phyloP scores from a whole-genome alignment of 2,329 filamentous ascomycete species.

The Aureobasidium musti region DNA sequence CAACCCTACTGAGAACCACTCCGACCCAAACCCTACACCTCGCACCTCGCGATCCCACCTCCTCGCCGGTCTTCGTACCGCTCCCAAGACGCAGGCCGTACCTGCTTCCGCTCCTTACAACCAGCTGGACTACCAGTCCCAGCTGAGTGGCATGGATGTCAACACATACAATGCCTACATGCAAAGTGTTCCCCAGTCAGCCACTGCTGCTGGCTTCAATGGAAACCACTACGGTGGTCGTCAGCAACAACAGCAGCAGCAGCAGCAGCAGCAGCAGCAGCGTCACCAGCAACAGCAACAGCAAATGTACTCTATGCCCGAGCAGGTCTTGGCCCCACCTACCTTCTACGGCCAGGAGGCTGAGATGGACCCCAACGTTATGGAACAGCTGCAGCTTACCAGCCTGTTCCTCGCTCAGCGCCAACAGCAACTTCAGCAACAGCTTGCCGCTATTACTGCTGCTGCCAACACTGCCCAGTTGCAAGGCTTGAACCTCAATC shows the following conservation, averaged over 20 bases:
- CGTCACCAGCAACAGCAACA: conserved; percentile 50
- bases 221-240: conserved; percentile 48
- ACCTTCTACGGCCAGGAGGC: conserved; percentile 71
- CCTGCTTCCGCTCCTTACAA: conserved; percentile 65
- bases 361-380: conserved; percentile 80
- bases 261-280: conserved; percentile 37
- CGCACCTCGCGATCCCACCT: conserved; percentile 85
- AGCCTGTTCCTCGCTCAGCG: conserved; percentile 92
- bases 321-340: conserved; percentile 85
- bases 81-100: conserved; percentile 79
- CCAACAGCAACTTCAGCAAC: conserved; percentile 92
- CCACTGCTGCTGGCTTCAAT: conserved; percentile 55
- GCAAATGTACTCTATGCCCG: conserved; percentile 69
- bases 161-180: conserved; percentile 47
- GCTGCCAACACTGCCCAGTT: conserved; percentile 71
- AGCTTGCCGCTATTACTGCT: conserved; percentile 79
- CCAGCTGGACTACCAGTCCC: conserved; percentile 54
- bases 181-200: conserved; percentile 59
- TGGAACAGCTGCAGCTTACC: conserved; percentile 85
- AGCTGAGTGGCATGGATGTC: conserved; percentile 48
- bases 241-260: conserved; percentile 47
- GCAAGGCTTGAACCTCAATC: conserved; percentile 70
- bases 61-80: conserved; percentile 87
- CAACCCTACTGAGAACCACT: conserved; percentile 65
- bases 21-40: conserved; percentile 73